A percentile compares a stretch with the other conserved stretches of the same genome.
Evolutionary conservation across 768 basidiomycete genomes (phyloP).

Genomic region (Amanita thiersii): DNA sequence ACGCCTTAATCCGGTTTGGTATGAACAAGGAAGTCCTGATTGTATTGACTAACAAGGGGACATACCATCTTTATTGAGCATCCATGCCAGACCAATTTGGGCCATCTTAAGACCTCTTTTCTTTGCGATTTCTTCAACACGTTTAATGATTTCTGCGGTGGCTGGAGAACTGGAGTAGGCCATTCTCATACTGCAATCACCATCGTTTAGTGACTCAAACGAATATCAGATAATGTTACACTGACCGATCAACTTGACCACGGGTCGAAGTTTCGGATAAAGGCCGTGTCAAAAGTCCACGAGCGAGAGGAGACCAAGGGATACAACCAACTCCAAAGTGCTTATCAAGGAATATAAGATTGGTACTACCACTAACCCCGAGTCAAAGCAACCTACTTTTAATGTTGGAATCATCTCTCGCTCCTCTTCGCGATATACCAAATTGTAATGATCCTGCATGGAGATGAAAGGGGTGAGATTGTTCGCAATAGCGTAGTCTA

Average conservation of each 20-base stretch:
- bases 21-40: neutral
- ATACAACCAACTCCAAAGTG: conserved; percentile 46
- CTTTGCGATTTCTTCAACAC: conserved; percentile 50
- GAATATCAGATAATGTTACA: neutral
- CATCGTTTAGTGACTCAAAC: neutral
- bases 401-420: conserved; percentile 53
- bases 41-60: neutral
- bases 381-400: conserved; percentile 24
- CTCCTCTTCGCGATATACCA: conserved; percentile 59
- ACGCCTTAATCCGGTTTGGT: conserved; percentile 23
- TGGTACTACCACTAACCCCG: neutral
- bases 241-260: neutral
- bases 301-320: conserved; percentile 52
- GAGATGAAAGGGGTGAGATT: conserved; percentile 52
- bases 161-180: neutral
- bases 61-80: conserved; percentile 31
- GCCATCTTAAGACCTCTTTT: conserved; percentile 47
- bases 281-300: conserved; percentile 45
- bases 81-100: conserved; percentile 48
- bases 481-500: conserved; percentile 54
- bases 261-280: conserved; percentile 17
- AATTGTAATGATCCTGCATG: conserved; percentile 59
- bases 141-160: conserved; percentile 11
- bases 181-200: neutral
- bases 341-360: conserved; percentile 17